phyloP scores from a whole-genome alignment of 2,329 filamentous ascomycete genomes.

The Claviceps spartinae region DNA sequence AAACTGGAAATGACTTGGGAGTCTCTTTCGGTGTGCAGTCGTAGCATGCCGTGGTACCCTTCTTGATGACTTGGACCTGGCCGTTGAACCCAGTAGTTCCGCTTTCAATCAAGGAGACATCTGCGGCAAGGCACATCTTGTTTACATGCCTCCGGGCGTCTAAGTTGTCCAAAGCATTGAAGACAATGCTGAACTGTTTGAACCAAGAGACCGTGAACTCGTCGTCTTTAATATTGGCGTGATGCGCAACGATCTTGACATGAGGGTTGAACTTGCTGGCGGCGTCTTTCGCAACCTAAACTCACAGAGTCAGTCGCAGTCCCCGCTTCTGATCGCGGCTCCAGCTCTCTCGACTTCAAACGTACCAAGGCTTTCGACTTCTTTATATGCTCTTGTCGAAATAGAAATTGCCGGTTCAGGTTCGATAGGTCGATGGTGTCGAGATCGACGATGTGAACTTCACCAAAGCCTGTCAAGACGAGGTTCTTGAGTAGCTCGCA shows the following conservation, averaged over 20 bases:
- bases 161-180: conserved; percentile 94
- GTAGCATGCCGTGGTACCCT: conserved; percentile 86
- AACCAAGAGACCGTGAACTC: conserved; percentile 88
- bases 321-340: background rate
- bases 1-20: conserved; percentile 88
- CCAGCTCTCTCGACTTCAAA: conserved; percentile 6
- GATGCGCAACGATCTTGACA: conserved; percentile 74
- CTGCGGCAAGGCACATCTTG: conserved; percentile 86
- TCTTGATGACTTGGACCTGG: conserved; percentile 92
- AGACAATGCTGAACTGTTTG: conserved; percentile 66
- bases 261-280: conserved; percentile 82
- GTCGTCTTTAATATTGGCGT: conserved; percentile 87
- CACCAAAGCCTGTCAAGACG: conserved; percentile 78
- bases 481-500: conserved; percentile 97
- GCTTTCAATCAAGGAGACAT: conserved; percentile 86
- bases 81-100: conserved; percentile 97
- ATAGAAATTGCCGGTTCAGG: conserved; percentile 93
- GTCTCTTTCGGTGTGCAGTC: conserved; percentile 84
- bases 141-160: conserved; percentile 92
- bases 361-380: conserved; percentile 84
- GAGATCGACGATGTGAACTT: conserved; percentile 89
- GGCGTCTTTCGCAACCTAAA: conserved; percentile 78
- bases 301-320: conserved; percentile 8
- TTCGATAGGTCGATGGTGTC: conserved; percentile 98
- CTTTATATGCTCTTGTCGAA: conserved; percentile 93